phyloP scores from a whole-genome alignment of 2,329 filamentous ascomycete genomes.

The Trichophyton simii region DNA sequence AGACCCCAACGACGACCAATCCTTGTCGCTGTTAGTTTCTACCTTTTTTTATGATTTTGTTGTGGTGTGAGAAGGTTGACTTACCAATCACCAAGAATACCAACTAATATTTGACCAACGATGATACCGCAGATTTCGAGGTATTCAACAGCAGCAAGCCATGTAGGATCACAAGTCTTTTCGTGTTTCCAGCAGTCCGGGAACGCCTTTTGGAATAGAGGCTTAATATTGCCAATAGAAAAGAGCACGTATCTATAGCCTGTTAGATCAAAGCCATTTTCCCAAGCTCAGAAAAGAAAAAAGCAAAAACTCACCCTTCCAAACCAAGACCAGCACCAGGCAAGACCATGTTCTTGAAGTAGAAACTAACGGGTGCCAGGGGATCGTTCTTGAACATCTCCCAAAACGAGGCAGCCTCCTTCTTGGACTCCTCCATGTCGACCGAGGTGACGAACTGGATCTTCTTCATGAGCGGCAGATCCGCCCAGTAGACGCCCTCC shows the following conservation, averaged over 20 bases:
- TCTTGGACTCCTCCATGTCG: constrained; percentile 55
- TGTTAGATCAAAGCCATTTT: background rate
- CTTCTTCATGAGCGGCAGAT: constrained; percentile 59
- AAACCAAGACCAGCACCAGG: constrained; percentile 84
- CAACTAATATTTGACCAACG: constrained; percentile 78
- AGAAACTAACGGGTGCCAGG: constrained; percentile 69
- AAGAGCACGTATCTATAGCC: constrained; percentile 70
- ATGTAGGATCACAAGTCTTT: constrained; percentile 59
- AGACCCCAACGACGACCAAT: constrained; percentile 87
- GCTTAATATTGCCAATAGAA: constrained; percentile 85
- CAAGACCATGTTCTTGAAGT: constrained; percentile 80
- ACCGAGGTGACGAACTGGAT: constrained; percentile 62
- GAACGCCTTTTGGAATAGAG: constrained; percentile 67
- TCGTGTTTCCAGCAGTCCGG: constrained; percentile 60
- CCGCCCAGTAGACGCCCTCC: constrained; percentile 85
- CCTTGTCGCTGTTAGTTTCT: constrained; percentile 34
- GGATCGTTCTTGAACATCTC: constrained; percentile 77
- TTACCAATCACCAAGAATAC: constrained; percentile 60
- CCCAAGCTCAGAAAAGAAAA: background rate
- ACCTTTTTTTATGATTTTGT: no score
- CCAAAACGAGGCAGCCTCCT: constrained; percentile 57
- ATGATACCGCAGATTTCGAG: constrained; percentile 93
- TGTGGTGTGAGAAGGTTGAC: constrained; percentile 6
- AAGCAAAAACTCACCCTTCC: constrained; percentile 48
- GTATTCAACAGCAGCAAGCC: constrained; percentile 76